phyloP scores from a whole-genome alignment of 1,284 basidiomycete genomes.

The Abortiporus biennis region DNA sequence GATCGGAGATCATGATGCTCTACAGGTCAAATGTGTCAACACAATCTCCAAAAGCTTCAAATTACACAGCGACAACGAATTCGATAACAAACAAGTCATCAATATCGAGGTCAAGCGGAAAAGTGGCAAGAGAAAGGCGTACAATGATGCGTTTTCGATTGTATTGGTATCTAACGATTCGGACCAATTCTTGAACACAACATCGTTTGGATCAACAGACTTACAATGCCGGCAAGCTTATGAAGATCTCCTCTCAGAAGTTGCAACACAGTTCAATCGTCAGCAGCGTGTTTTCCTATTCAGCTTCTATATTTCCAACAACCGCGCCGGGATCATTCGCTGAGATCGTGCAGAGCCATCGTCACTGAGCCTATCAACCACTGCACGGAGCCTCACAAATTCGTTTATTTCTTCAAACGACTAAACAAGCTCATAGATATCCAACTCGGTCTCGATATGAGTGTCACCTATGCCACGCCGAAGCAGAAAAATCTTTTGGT shows the following conservation, averaged over 20 bases:
- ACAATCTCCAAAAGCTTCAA: no score
- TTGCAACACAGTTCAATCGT: background rate
- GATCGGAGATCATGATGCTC: no score
- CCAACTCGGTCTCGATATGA: background rate
- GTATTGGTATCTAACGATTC: no score
- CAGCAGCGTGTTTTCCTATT: constrained; percentile 6
- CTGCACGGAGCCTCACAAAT: background rate
- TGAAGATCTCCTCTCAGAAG: background rate
- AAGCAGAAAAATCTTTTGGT: background rate
- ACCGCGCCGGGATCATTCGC: constrained; percentile 6
- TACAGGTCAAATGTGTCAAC: no score
- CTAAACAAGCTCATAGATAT: background rate
- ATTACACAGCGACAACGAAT: no score
- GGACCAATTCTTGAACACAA: no score
- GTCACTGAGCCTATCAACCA: constrained; percentile 2
- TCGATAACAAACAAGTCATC: no score
- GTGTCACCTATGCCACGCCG: background rate
- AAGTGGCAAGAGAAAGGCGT: no score
- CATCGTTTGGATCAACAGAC: no score
- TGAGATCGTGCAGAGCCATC: constrained; percentile 6
- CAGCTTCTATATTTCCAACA: constrained; percentile 1
- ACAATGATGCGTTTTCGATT: no score
- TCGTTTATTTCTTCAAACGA: constrained; percentile 3
- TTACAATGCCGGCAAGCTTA: no score
- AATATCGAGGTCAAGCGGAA: no score